Evolutionary conservation across 192 early-diverging fungal genomes (phyloP), one percentile per base, ranked within the genome.

Genomic region (Entomortierella beljakovae): DNA sequence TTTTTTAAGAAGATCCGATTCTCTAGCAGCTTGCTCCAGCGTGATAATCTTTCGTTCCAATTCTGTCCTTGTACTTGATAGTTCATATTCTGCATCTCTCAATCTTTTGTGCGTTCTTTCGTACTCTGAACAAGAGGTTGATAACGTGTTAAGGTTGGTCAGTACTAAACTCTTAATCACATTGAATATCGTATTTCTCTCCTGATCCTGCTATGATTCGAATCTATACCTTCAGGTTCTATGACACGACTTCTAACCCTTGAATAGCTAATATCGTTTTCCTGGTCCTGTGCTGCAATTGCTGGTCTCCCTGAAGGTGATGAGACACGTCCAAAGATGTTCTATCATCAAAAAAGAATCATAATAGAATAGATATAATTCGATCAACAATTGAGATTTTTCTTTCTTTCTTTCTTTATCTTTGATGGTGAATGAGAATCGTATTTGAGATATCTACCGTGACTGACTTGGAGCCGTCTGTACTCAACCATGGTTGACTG

Each of bases 11-110:
- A 79, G 58, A 2, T 79, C 67, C 4, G 75, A 32, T n/a, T 68
- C 60, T 28, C 62, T 43, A 7, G 61, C 49, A 18, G 66, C 56
- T 23, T 79, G 60, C 22, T 79, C 67, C 75, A 79, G 26, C 3
- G 51, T 65, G 22, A 79, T 59, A 29, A 79, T 70, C 40, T 53
- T 79, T 48, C 56, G 33, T 57, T 79, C 75, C n/a, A 70, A 42
- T 16, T 79, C 75, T 16, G 66, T 79, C 29, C 37, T 79, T 3
- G 75, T 70, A 28, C 60, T 70, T 33, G 75, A 79, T 3, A 79
- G 51, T 22, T 79, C 75, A 22, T 69, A 79, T 34, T 79, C 61
- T 23, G 75, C 38, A 37, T 79, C 75, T 54, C 48, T 64, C 2
- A 79, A 51, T 29, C 49, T 69, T 38, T 79, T 79, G n/a, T 68